Conservation (phyloP, 2,329 filamentous ascomycete species). For the Xylariaceae sp. region DNA sequence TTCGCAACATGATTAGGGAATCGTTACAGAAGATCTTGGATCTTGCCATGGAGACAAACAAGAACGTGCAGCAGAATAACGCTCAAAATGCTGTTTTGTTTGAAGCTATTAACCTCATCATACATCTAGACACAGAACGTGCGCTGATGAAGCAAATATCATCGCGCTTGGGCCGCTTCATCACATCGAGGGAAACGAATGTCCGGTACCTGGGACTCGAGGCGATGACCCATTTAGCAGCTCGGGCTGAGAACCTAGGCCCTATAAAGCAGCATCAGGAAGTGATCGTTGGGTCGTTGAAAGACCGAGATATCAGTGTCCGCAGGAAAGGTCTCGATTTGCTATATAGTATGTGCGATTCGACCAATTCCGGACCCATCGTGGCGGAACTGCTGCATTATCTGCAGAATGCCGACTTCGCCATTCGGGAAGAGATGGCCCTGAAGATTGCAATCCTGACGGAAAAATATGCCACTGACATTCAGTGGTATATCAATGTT, state of each 20-base stretch:
- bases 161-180: slow-evolving; percentile 86
- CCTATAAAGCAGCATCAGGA: slow-evolving; percentile 98
- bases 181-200: slow-evolving; percentile 95
- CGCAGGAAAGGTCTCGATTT: slow-evolving; percentile 93
- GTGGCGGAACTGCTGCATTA: slow-evolving; percentile 93
- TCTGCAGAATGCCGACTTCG: slow-evolving; percentile 94
- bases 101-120: slow-evolving; percentile 97
- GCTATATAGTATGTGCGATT: slow-evolving; percentile 99
- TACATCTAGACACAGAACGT: slow-evolving; percentile 94
- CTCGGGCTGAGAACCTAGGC: slow-evolving; percentile 88
- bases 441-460: slow-evolving; percentile 98
- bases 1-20: slow-evolving; percentile 88
- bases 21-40: slow-evolving; percentile 91
- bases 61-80: slow-evolving; percentile 99
- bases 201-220: slow-evolving; percentile 94
- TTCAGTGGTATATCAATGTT: slow-evolving; percentile 99
- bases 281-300: slow-evolving; percentile 90
- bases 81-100: slow-evolving; percentile 97
- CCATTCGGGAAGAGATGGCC: slow-evolving; percentile 98
- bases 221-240: slow-evolving; percentile 97
- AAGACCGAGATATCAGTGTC: slow-evolving; percentile 96
- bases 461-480: slow-evolving; percentile 97
- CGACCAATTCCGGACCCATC: slow-evolving; percentile 89
- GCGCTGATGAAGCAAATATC: slow-evolving; percentile 97
- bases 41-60: slow-evolving; percentile 87